Percentiles rank a stretch among this genome's conserved stretches.
Evolutionary conservation across 176 grass and related monocot species (phyloP).

Genomic region (Lolium rigidum): DNA sequence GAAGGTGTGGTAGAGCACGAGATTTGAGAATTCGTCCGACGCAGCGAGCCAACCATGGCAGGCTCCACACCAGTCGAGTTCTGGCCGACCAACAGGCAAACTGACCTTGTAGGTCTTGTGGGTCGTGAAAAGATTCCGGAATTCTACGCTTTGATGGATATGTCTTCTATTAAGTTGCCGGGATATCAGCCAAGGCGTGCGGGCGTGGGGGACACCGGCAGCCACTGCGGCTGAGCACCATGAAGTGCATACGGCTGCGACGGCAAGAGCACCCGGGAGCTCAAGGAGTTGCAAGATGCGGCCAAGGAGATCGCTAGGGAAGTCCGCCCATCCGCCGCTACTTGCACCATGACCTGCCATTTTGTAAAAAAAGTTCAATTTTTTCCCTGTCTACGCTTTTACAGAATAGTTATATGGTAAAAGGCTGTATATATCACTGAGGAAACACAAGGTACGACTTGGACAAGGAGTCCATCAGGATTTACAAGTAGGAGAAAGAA

Average conservation of each 20-base stretch:
- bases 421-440: neutral
- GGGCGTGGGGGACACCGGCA: neutral
- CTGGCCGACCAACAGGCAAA: neutral
- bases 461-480: neutral
- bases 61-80: neutral
- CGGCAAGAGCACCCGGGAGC: neutral
- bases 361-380: neutral
- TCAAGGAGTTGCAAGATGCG: neutral
- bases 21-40: neutral
- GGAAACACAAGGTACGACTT: neutral
- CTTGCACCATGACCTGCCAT: conserved; percentile 12
- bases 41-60: neutral
- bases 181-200: neutral
- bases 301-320: conserved; percentile 19
- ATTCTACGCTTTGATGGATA: neutral
- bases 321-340: neutral
- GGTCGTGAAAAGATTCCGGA: neutral
- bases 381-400: neutral
- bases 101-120: neutral
- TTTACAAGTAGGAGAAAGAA: neutral
- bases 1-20: conserved; percentile 4
- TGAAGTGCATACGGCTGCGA: neutral
- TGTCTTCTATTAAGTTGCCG: no score
- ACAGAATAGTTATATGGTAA: neutral
- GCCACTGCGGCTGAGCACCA: neutral